Base-by-base conservation (phyloP, 257 asterid genomes). In the Craterostigma plantagineum region DNA sequence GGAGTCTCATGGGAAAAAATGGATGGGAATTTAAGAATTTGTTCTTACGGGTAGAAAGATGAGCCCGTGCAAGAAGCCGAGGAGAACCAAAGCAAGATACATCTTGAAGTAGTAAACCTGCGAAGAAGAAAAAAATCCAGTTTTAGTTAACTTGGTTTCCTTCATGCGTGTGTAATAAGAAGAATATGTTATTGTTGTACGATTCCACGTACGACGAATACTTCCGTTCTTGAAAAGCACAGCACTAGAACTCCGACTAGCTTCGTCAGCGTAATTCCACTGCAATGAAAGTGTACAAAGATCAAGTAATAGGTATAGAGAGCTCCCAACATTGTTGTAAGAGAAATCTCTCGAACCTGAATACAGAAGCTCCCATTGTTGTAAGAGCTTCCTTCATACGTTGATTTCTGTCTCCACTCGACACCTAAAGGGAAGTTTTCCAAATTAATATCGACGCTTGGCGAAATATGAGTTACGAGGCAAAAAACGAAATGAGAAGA, bases 281-380 rank as follows among this genome's bases (percentile, higher is more conserved):
- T 87, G 91, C 68, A 58, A 23, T 23, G 34, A 43, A 43, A 1
- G 17, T 9, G n/a, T n/a, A n/a, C 11, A 10, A 16, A 10, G 9
- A 43, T 14, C 13, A 16, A 43, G 11, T 9, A 43, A 15, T n/a
- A n/a, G n/a, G n/a, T n/a, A n/a, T n/a, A n/a, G n/a, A n/a, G n/a
- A n/a, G n/a, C n/a, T n/a, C n/a, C n/a, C n/a, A n/a, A n/a, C n/a
- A n/a, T n/a, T n/a, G n/a, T n/a, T n/a, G n/a, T n/a, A n/a, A n/a
- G n/a, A n/a, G n/a, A n/a, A n/a, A n/a, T n/a, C n/a, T 53, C 18
- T 16, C 50, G 41, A 50, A 87, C 98, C 98, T 90, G 77, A 90
- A 90, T 10, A 90, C 99, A 18, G 99, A 90, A 52, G 99, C 95
- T 15, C 99, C 99, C 99, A 90, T 83, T 42, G 99, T 83, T 7